A percentile compares a stretch with the other conserved stretches of the same genome.
phyloP scores from a whole-genome alignment of 495 filamentous ascomycete species.

The Filosporella fistucella region DNA sequence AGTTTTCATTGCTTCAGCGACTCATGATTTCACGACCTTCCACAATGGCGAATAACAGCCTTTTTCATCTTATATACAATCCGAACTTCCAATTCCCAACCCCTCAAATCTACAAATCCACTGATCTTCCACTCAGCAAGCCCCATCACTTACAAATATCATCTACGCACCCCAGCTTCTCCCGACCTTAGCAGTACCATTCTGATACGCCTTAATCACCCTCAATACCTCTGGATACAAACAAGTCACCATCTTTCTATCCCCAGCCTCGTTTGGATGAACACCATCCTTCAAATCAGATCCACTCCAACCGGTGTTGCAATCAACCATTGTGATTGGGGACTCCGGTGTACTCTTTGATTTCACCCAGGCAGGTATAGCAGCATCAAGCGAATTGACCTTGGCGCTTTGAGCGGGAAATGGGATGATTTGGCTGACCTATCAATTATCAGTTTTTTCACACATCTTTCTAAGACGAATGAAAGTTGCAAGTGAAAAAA shows the following conservation, averaged over 20 bases:
- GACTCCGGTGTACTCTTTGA: conserved; percentile 14
- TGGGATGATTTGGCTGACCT: conserved; percentile 1
- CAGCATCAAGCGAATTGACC: background rate
- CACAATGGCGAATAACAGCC: too few species aligned
- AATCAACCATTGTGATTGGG: conserved; percentile 36
- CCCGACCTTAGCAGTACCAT: too few species aligned
- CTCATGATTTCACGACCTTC: too few species aligned
- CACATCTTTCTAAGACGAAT: background rate
- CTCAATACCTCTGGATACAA: conserved; percentile 18
- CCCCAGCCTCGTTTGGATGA: conserved; percentile 32
- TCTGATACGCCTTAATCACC: background rate
- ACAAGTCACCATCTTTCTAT: conserved; percentile 27
- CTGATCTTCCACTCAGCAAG: too few species aligned
- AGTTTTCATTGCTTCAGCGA: too few species aligned
- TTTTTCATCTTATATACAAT: too few species aligned
- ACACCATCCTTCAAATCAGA: conserved; percentile 32
- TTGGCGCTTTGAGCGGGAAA: background rate
- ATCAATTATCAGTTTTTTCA: background rate
- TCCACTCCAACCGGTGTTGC: conserved; percentile 29
- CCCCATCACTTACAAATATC: too few species aligned
- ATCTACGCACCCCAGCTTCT: too few species aligned
- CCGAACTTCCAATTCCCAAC: too few species aligned
- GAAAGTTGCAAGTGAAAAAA: background rate
- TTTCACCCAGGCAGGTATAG: conserved; percentile 2
- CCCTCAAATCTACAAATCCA: too few species aligned